Evolutionary conservation across 257 asterid species (phyloP).

Genomic region (Solanum dulcamara): DNA sequence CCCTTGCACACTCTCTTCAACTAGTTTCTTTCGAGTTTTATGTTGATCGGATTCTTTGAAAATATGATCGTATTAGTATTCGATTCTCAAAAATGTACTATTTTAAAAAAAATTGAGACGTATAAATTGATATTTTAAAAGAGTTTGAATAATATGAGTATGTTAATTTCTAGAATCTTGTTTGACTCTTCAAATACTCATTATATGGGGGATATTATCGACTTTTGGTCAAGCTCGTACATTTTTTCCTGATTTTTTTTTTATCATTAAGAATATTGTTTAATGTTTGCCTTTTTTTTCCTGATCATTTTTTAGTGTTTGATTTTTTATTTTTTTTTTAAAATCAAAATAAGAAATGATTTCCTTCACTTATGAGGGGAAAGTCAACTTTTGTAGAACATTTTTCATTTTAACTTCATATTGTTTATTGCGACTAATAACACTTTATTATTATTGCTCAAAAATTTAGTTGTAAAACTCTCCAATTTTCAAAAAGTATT

Average conservation of each 20-base stretch:
- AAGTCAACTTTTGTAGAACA: background rate
- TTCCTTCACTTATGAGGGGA: background rate
- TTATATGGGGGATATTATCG: background rate
- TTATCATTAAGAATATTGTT: background rate
- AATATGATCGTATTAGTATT: background rate
- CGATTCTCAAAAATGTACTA: background rate
- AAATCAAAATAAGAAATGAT: background rate
- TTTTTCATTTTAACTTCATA: background rate
- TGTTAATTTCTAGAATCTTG: background rate
- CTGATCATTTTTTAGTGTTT: too few relatives aligned
- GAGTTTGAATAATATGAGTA: background rate
- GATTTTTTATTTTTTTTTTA: background rate
- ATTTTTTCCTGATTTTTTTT: background rate
- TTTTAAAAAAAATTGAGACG: background rate
- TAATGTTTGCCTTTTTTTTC: too few relatives aligned
- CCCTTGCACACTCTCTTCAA: background rate
- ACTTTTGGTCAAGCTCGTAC: background rate
- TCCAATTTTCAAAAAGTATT: background rate
- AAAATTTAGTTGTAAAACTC: background rate
- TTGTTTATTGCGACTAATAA: background rate
- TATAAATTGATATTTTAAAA: rapidly evolving
- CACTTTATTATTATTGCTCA: background rate
- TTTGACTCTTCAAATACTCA: background rate
- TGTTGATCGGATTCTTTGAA: background rate
- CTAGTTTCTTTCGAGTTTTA: background rate